Evolutionary conservation across 345 rosid species (phyloP).

Genomic region (Camelina neglecta): DNA sequence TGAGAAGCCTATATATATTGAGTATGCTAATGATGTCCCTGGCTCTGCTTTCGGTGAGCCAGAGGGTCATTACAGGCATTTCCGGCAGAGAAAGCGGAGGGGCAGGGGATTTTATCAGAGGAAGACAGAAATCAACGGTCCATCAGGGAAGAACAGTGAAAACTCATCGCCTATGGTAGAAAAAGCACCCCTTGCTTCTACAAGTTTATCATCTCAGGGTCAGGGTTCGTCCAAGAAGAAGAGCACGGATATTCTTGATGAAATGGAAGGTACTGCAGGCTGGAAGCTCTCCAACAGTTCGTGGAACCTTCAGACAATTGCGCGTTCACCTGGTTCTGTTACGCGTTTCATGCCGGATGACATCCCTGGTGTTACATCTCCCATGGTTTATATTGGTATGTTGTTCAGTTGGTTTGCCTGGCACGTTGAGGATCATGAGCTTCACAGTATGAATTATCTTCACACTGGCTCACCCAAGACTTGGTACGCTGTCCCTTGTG

Average conservation of each 20-base stretch:
- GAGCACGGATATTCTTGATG: conserved; percentile 51
- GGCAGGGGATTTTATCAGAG: conserved; percentile 69
- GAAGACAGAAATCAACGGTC: conserved; percentile 50
- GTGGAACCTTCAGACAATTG: conserved; percentile 96
- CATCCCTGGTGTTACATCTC: conserved; percentile 98
- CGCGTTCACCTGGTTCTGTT: conserved; percentile 95
- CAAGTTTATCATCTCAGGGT: conserved; percentile 41
- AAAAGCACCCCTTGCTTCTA: conserved; percentile 39
- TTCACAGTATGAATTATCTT: conserved; percentile 98
- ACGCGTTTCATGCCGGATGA: conserved; percentile 99
- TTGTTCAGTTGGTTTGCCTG: conserved; percentile 99
- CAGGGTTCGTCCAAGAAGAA: conserved; percentile 52
- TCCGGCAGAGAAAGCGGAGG: conserved; percentile 66
- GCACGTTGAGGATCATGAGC: conserved; percentile 99
- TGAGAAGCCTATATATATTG: conserved; percentile 85
- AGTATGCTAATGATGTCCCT: conserved; percentile 99
- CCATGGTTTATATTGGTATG: conserved; percentile 98
- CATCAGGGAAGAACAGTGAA: conserved; percentile 33
- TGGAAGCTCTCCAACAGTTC: conserved; percentile 99
- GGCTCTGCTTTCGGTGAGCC: conserved; percentile 96
- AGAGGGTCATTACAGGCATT: conserved; percentile 64
- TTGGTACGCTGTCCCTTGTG: conserved; percentile 97
- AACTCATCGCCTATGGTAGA: conserved; percentile 39
- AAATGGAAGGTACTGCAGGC: conserved; percentile 91
- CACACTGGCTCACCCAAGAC: conserved; percentile 96